These are phyloP conservation scores for Tolypocladium endophyticum DNA, from an alignment of 2,329 filamentous ascomycete genomes.

Conservation along the genomic window DNA sequence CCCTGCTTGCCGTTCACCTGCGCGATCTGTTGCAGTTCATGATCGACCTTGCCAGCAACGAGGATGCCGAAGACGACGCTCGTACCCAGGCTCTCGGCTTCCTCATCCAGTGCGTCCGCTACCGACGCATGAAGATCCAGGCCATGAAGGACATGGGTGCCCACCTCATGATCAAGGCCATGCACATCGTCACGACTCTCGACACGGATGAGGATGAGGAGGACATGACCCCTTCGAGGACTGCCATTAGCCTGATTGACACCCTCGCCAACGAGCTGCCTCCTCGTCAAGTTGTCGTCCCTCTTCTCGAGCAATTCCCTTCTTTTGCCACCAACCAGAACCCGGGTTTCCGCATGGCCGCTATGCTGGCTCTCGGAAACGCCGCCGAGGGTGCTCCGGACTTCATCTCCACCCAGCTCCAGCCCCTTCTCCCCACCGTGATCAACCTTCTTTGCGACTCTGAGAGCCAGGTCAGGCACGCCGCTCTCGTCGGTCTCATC, in stretches of 20 bases:
- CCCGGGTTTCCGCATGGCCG: conserved; percentile 75
- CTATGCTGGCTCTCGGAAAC: conserved; percentile 84
- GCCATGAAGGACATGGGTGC: conserved; percentile 74
- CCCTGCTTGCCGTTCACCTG: conserved; percentile 75
- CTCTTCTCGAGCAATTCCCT: conserved; percentile 77
- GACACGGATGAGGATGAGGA: conserved; percentile 68
- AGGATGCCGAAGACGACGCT: conserved; percentile 69
- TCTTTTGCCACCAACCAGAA: conserved; percentile 67
- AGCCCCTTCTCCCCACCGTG: conserved; percentile 75
- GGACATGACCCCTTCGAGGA: conserved; percentile 69
- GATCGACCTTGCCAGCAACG: conserved; percentile 74
- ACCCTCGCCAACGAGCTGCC: conserved; percentile 81
- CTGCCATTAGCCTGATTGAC: conserved; percentile 79
- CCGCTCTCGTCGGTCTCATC: conserved; percentile 77
- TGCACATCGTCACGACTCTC: conserved; percentile 85
- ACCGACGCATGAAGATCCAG: conserved; percentile 93
- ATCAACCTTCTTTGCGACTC: conserved; percentile 74
- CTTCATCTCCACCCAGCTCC: conserved; percentile 89
- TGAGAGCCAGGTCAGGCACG: conserved; percentile 76
- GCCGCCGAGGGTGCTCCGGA: conserved; percentile 95
- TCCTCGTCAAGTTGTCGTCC: conserved; percentile 87
- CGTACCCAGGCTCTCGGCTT: conserved; percentile 86
- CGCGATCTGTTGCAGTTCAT: conserved; percentile 89
- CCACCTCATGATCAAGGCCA: conserved; percentile 74
- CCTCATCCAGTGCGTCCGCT: conserved; percentile 84